Evolutionary conservation across 805 yeast species (phyloP).

Genomic region (Wickerhamomyces ciferrii): DNA sequence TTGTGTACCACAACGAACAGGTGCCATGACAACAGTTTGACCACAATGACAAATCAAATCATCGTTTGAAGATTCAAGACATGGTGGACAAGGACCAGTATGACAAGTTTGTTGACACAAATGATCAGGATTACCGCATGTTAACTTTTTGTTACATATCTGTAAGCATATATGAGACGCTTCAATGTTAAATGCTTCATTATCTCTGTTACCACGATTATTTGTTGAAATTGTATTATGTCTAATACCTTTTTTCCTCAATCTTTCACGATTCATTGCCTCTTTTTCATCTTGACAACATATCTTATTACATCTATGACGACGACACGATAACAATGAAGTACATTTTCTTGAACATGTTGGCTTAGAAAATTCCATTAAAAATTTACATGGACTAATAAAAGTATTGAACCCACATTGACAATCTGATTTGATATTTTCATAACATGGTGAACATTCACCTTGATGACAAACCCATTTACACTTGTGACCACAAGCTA

Average conservation of each 20-base stretch:
- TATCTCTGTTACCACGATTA: conserved; percentile 28
- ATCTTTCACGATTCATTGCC: conserved; percentile 47
- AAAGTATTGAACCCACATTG: conserved; percentile 55
- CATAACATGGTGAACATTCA: conserved; percentile 63
- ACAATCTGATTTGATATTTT: conserved; percentile 48
- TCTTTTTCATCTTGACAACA: conserved; percentile 69
- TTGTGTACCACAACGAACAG: conserved; percentile 77
- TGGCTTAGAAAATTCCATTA: conserved; percentile 48
- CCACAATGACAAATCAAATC: conserved; percentile 83
- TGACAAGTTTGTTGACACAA: conserved; percentile 70
- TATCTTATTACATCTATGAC: conserved; percentile 63
- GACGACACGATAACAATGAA: conserved; percentile 70
- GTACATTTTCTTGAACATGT: conserved; percentile 68
- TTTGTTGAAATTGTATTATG: conserved; percentile 26
- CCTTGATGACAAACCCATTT: conserved; percentile 72
- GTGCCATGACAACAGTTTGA: conserved; percentile 69
- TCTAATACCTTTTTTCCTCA: conserved; percentile 41
- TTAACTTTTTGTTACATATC: conserved; percentile 54
- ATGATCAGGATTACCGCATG: conserved; percentile 58
- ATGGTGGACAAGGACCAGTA: conserved; percentile 73
- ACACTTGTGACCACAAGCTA: conserved; percentile 78
- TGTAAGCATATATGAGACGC: conserved; percentile 69
- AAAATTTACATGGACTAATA: conserved; percentile 58
- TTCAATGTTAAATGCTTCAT: conserved; percentile 57
- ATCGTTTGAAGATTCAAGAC: conserved; percentile 74